Conservation (phyloP, 2,329 filamentous ascomycete species). For the Colletotrichum plurivorum region DNA sequence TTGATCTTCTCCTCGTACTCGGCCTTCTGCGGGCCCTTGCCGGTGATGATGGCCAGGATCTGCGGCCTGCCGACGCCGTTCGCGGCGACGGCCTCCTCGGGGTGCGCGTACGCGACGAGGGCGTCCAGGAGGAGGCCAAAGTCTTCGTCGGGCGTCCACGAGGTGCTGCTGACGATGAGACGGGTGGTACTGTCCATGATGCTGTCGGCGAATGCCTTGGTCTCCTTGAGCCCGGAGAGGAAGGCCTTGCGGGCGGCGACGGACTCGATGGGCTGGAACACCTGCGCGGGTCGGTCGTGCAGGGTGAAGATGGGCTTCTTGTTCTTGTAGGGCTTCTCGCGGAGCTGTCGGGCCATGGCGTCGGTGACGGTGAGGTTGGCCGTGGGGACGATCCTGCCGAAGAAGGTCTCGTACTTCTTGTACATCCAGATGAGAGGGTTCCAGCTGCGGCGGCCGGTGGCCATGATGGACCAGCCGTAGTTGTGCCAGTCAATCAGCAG, state of each 20-base stretch:
- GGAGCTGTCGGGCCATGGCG: constrained; percentile 86
- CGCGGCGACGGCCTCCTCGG: constrained; percentile 55
- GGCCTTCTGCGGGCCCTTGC: constrained; percentile 88
- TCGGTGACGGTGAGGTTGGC: constrained; percentile 90
- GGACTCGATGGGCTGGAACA: constrained; percentile 80
- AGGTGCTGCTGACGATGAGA: constrained; percentile 92
- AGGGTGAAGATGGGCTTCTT: constrained; percentile 77
- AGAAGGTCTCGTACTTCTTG: constrained; percentile 80
- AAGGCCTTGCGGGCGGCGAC: constrained; percentile 66
- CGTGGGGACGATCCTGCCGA: constrained; percentile 76
- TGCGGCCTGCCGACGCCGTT: constrained; percentile 45
- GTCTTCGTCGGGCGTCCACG: constrained; percentile 97
- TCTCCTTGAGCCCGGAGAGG: constrained; percentile 76
- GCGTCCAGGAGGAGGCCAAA: constrained; percentile 90
- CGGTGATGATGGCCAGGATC: constrained; percentile 93
- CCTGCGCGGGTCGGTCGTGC: constrained; percentile 87
- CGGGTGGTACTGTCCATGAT: constrained; percentile 72
- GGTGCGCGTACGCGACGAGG: constrained; percentile 78
- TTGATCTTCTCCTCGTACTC: constrained; percentile 79
- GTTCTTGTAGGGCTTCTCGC: constrained; percentile 73
- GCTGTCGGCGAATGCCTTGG: constrained; percentile 69
- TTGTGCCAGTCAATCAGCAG: constrained; percentile 99
- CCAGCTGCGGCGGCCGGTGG: constrained; percentile 65
- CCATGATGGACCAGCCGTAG: constrained; percentile 95
- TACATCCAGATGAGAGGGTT: constrained; percentile 86